Evolutionary conservation across 768 basidiomycete genomes (phyloP), one percentile per base, ranked within the genome.

Genomic region (Russula griseocarnosa): DNA sequence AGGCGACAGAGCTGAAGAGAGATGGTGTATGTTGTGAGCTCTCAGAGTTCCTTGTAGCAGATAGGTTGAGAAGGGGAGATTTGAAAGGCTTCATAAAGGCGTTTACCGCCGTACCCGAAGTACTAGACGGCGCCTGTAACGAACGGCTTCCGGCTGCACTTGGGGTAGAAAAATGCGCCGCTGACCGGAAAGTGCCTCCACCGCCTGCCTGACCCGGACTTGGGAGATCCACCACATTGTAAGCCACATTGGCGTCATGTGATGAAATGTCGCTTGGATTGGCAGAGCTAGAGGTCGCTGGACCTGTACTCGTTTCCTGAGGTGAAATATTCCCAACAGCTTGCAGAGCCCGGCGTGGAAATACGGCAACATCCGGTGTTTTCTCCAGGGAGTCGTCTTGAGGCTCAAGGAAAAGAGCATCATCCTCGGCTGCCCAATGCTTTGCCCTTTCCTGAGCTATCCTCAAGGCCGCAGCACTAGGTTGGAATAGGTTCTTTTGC

Each of bases 341-440:
- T 22, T 36, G 9, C 24, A 52, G 49, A 26, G 49, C 64, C 42
- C 57, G 51, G 26, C 24, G 46, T 44, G 58, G n/a, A 26, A 51
- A 42, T 52, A 49, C 47, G 24, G 32, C 26, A 36, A 16, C 47
- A 36, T 55, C 49, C 3, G 40, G 32, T 3, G 18, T 22, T 58
- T 56, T 20, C 24, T 53, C 53, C 18, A 46, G 26, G 18, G 42
- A 8, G 13, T 24, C 42, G 24, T 42, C 58, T 52, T 30, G 46
- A 42, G 7, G 46, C 1, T 20, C 50, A 40, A 10, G 14, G 9
- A 14, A 5, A 5, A 59, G 11, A 22, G 11, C n/a, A n/a, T 40
- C 26, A 9, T 69, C 68, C 44, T 65, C 63, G 20, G 44, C 57
- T 53, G 49, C 66, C 68, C 66, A 65, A 20, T 49, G 63, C 46